phyloP scores from a whole-genome alignment of 2,329 filamentous ascomycete species.

The Davidsoniella australis region DNA sequence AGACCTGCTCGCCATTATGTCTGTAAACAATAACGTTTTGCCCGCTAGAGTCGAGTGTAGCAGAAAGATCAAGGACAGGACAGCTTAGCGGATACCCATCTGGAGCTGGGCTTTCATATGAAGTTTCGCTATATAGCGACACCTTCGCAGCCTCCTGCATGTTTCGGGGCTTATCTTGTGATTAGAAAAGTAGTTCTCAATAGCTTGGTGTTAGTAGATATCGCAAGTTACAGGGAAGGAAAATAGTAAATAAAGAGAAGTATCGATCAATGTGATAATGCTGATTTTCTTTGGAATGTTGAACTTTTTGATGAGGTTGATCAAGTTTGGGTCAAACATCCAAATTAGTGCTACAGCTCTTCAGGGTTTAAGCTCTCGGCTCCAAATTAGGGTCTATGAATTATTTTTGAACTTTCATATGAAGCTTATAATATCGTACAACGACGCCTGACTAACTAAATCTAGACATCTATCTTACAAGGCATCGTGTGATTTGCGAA shows the following conservation, averaged over 20 bases:
- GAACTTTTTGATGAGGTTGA: too few species aligned
- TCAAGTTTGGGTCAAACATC: not conserved
- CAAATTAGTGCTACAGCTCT: not conserved
- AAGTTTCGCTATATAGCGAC: conserved; percentile 37
- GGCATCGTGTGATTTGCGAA: conserved; percentile 30
- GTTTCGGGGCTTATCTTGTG: too few species aligned
- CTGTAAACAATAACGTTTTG: conserved; percentile 61
- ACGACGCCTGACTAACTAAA: not conserved
- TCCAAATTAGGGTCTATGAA: not conserved
- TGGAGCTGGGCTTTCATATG: conserved; percentile 36
- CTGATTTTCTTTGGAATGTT: too few species aligned
- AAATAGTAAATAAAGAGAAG: too few species aligned
- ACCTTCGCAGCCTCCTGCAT: conserved; percentile 18
- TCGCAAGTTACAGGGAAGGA: too few species aligned
- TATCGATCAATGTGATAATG: too few species aligned
- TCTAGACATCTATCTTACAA: not conserved
- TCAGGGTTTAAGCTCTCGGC: not conserved
- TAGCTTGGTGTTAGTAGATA: too few species aligned
- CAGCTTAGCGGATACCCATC: conserved; percentile 53
- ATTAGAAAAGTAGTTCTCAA: too few species aligned
- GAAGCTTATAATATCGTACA: conserved; percentile 1
- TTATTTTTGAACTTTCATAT: not conserved
- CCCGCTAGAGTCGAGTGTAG: conserved; percentile 47
- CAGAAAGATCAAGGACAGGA: conserved; percentile 71
- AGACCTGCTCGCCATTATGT: conserved; percentile 52